Evolutionary conservation across 495 filamentous ascomycete species (phyloP).

Genomic region (Podospora comata): DNA sequence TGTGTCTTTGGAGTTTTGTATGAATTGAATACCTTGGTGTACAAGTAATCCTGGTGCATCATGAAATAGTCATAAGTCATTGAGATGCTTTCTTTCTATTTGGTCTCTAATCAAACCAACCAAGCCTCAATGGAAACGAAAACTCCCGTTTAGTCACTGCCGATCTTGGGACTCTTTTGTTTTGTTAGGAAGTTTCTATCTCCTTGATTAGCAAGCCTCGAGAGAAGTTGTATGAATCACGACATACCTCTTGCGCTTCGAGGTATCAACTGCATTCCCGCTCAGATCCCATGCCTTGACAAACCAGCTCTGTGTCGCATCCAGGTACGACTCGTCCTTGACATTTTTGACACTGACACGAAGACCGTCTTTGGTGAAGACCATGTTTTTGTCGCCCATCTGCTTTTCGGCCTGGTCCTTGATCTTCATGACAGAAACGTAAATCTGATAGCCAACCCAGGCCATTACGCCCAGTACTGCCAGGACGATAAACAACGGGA

Average conservation of each 20-base stretch:
- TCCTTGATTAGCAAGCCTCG: neutral
- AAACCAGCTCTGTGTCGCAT: conserved; percentile 75
- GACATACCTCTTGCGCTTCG: conserved; percentile 33
- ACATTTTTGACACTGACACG: conserved; percentile 76
- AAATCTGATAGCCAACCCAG: conserved; percentile 70
- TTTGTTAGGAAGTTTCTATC: conserved; percentile 13
- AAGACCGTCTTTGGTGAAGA: conserved; percentile 79
- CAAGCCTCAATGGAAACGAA: neutral
- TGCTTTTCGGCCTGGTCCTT: conserved; percentile 63
- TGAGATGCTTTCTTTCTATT: neutral
- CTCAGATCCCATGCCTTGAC: conserved; percentile 78
- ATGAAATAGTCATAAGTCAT: neutral
- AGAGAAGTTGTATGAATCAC: neutral
- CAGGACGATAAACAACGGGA: conserved; percentile 74
- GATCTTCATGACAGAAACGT: conserved; percentile 66
- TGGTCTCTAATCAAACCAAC: neutral
- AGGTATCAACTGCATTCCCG: conserved; percentile 40
- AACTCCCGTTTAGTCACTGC: neutral
- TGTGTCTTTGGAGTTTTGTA: neutral
- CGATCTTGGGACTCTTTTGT: neutral
- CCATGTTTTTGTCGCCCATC: conserved; percentile 79
- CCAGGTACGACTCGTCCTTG: conserved; percentile 72
- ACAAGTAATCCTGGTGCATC: neutral
- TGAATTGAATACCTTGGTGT: conserved; percentile 2
- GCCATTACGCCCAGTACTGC: conserved; percentile 57